Percentiles rank a stretch among this genome's conserved stretches.
These are phyloP conservation scores for Cladophialophora exuberans DNA, from an alignment of 2,329 filamentous ascomycete genomes.

Conservation along the genomic window DNA sequence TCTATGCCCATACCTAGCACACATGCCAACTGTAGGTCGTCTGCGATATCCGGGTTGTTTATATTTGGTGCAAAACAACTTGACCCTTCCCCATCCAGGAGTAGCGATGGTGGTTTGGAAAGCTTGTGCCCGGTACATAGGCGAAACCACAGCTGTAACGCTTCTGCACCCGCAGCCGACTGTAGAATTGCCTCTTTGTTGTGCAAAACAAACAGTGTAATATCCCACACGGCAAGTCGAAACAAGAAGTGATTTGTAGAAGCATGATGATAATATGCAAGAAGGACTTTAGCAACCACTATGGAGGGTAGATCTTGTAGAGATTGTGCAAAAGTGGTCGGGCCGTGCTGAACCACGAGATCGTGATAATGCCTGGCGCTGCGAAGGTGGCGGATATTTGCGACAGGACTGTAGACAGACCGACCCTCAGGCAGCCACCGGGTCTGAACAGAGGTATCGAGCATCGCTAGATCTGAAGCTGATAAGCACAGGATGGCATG, in stretches of 20 bases:
- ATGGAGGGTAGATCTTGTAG: not conserved
- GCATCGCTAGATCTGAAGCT: constrained; percentile 15
- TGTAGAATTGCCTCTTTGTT: not conserved
- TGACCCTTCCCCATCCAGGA: constrained; percentile 23
- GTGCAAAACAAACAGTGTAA: constrained; percentile 3
- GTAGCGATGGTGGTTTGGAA: constrained; percentile 27
- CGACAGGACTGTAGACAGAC: constrained; percentile 10
- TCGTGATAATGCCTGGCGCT: constrained; percentile 15
- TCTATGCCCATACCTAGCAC: constrained; percentile 28
- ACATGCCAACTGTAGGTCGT: constrained; percentile 28
- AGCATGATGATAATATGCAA: constrained; percentile 20
- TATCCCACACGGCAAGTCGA: constrained; percentile 10
- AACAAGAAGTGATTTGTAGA: constrained; percentile 21
- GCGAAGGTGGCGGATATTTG: constrained; percentile 4
- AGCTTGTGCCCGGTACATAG: constrained; percentile 30
- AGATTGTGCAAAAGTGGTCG: not conserved
- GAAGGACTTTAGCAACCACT: constrained; percentile 11
- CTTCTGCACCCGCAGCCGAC: not conserved
- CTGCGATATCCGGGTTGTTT: constrained; percentile 16
- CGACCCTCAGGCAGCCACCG: not conserved
- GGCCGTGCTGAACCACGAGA: not conserved
- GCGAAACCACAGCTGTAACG: constrained; percentile 34
- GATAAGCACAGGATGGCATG: constrained; percentile 18
- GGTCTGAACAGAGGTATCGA: constrained; percentile 1
- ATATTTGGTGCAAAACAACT: not conserved